Evolutionary conservation across 73 alveolate genomes (phyloP), one percentile per base, ranked within the genome.

Genomic region (Urostyla sp.): DNA sequence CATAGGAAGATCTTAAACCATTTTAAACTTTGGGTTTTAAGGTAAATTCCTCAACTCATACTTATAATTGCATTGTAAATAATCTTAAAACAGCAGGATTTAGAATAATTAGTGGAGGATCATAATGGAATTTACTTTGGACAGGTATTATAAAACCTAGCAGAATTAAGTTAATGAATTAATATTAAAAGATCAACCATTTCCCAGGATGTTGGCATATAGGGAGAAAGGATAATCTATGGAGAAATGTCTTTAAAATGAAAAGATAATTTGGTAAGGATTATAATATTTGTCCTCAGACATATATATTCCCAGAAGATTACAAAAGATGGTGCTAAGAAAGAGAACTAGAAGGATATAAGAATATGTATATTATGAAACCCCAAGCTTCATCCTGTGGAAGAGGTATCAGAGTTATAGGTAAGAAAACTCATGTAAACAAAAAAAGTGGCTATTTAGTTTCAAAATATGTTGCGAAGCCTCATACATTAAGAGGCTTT

Each of bases 331-430:
- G 94, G 76, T 54, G 43, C 32, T 45, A 67, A 28, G 90, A 94
- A 35, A 82, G 92, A 75, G 96, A 94, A 75, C 78, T 75, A 77
- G 94, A 85, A 27, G 87, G 80, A 35, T 80, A 90, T 4, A 83
- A 91, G 20, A 73, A 72, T 31, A 34, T 96, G 52, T 96, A 97
- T 94, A 90, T 96, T 45, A 81, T 89, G 57, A 96, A 96, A 50
- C 99, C 99, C 21, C 90, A 92, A 10, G 99, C 98, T 20, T 61
- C 96, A 0, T 74, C 95, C 26, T 80, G 98, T 34, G 99, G 99
- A 0, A 89, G 97, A 87, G 99, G 99, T 1, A 94, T 96, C 34
- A 95, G 91, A 72, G 89, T 96, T 28, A 84, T 96, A 24, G 80
- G 87, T 18, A 91, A 91, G 60, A 88, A 75, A 31, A 56, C 93